Evolutionary conservation across 306 rosid genomes (phyloP), one percentile per base, ranked within the genome.

Genomic region (Prunus salicina): DNA sequence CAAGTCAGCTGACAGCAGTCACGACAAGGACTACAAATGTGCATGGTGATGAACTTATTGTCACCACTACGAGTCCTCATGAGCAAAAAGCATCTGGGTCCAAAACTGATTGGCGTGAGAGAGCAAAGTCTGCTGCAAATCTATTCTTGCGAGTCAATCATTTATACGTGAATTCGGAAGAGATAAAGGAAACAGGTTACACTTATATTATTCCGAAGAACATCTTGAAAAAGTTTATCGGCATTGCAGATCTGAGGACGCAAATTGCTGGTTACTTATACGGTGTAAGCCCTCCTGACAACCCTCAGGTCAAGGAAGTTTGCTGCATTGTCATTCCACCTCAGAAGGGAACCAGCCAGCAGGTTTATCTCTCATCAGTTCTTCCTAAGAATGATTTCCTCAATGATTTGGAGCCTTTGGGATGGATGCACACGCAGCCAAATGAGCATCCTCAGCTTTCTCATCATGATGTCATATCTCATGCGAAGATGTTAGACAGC

Each of bases 401-500:
- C 82, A 92, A 83, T 80, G 99, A 92, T 84, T 86, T 96, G 86
- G 99, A 96, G 82, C 99, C 99, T 30, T 74, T 96, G 92, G 99
- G 99, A 74, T 96, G 99, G 99, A 92, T 96, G 99, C 99, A 96
- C 82, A 96, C 99, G 6, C 99, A 96, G 67, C 99, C 99, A 19
- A 96, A 96, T 76, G 99, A 92, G 77, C 98, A 91, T 81, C 97
- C 98, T 22, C 99, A 96, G 88, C 83, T 96, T 80, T 92, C 99
- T 6, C 97, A 98, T 30, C 87, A 94, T 98, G 99, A 96, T 87
- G 93, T 92, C 78, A 92, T 97, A 34, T 66, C 89, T 76, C 98
- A 96, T 87, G 99, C 99, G 19, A 96, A 92, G 89, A 27, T 96
- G 80, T 86, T 96, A 46, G 99, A 96, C 80, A 96, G 82, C 83